Percentiles rank a stretch among this genome's conserved stretches.
phyloP scores from a whole-genome alignment of 2,329 filamentous ascomycete species.

The Diplodia seriata region DNA sequence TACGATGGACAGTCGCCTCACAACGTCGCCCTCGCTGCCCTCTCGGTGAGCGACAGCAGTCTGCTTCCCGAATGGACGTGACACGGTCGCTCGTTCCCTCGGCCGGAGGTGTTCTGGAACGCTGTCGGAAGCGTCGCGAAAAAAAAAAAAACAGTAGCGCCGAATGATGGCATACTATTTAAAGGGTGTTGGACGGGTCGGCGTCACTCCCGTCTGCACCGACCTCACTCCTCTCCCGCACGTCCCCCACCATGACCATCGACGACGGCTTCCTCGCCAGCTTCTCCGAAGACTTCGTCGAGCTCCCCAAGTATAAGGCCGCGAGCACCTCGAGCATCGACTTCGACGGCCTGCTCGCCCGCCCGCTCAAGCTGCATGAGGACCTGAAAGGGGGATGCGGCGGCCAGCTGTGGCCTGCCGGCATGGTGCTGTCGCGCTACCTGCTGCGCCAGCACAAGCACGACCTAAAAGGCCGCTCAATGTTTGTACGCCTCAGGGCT shows the following conservation, averaged over 20 bases:
- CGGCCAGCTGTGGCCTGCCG: conserved; percentile 92
- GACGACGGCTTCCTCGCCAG: conserved; percentile 42
- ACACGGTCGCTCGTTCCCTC: neutral
- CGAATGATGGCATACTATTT: neutral
- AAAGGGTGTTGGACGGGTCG: neutral
- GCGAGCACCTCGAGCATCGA: conserved; percentile 60
- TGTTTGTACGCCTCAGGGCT: conserved; percentile 63
- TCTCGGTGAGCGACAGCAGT: neutral
- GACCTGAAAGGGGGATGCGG: conserved; percentile 89
- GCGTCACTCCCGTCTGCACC: neutral
- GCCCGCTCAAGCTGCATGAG: conserved; percentile 78
- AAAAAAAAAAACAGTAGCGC: neutral
- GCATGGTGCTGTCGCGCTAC: conserved; percentile 86
- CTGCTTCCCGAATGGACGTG: neutral
- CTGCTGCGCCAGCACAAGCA: conserved; percentile 75
- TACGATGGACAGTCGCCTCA: neutral
- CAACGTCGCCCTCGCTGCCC: neutral
- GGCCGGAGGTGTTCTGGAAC: neutral
- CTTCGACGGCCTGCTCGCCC: conserved; percentile 76
- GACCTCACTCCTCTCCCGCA: conserved; percentile 19
- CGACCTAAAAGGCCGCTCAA: conserved; percentile 70
- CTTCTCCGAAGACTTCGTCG: conserved; percentile 64
- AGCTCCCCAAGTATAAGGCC: conserved; percentile 59
- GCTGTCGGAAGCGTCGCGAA: neutral
- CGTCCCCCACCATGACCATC: conserved; percentile 3